Base-by-base conservation (phyloP, 2,329 filamentous ascomycete species). In the Coniella vitis region DNA sequence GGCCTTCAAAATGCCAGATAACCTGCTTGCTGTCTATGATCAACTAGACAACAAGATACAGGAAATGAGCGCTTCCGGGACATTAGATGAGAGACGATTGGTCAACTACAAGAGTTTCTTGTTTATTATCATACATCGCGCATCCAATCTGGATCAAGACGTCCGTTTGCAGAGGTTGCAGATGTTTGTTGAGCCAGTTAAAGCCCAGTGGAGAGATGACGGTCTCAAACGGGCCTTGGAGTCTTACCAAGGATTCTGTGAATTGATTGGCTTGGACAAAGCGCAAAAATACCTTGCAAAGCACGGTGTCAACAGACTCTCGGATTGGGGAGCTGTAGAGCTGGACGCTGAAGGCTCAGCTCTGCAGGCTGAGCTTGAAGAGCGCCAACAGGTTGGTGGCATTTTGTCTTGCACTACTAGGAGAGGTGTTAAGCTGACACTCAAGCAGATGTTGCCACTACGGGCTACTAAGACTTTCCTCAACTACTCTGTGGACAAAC, bases 101-200 rank as follows among this genome's bases (percentile, higher is more conserved):
- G 84, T 93, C 60, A 88, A 90, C 2, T 90, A 94, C 60, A 87
- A 83, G 57, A 91, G 90, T 9, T 91, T 97, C 55, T 74, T 97
- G 1, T 94, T 98, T 63, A 93, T 95, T 51, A 93, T 98, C 54
- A 84, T 93, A 79, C 91, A 97, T 65, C 88, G 93, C 52, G 83
- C 89, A 32, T 83, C 76, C 19, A 83, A 81, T 38, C 75, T 97
- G 31, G 84, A 94, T 56, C 75, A 78, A 16, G 73, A 74, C n/a
- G 68, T 80, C 32, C 86, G 90, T 51, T 74, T 90, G 46, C 73
- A 80, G 48, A 84, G 88, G 51, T 71, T 98, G 25, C 72, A 81
- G 48, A 76, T 78, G 13, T 95, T 97, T 63, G 75, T 97, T 43
- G 76, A 84, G n/a, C 89, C 90, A 2, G 82, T 97, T 20, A 84